These are phyloP conservation scores for Solanum chacoense DNA, from an alignment of 305 asterid species.

Conservation along the genomic window DNA sequence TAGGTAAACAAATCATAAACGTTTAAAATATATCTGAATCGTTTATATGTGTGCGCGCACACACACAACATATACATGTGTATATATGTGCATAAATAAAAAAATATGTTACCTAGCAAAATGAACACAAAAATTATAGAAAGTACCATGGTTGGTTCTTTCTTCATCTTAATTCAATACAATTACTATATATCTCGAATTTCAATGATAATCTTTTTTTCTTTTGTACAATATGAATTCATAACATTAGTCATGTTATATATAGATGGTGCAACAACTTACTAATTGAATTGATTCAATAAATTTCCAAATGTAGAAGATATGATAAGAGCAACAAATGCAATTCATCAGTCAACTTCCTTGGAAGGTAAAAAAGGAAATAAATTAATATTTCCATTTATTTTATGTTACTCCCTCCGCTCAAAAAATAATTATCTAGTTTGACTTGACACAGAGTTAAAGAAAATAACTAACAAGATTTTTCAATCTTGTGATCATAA, in stretches of 20 bases:
- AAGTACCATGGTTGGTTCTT: background rate
- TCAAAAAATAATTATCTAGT: no score
- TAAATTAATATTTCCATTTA: background rate
- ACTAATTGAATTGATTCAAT: background rate
- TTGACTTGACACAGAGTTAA: background rate
- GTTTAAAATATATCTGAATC: background rate
- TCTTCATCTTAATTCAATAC: background rate
- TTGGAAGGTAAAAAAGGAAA: background rate
- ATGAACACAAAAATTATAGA: background rate
- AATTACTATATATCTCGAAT: background rate
- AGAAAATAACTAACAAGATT: background rate
- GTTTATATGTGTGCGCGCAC: no score
- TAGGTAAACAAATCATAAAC: background rate
- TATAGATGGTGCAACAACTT: background rate
- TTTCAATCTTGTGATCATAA: no score
- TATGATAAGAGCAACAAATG: background rate
- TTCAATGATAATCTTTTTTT: background rate
- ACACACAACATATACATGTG: background rate
- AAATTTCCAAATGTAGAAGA: background rate
- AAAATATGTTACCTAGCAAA: background rate
- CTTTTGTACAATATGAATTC: background rate
- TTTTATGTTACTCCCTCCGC: background rate
- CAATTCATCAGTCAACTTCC: background rate
- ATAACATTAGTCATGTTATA: background rate
- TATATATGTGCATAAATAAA: background rate